phyloP scores from a whole-genome alignment of 208 protist species.

The Strigomonas galati region DNA sequence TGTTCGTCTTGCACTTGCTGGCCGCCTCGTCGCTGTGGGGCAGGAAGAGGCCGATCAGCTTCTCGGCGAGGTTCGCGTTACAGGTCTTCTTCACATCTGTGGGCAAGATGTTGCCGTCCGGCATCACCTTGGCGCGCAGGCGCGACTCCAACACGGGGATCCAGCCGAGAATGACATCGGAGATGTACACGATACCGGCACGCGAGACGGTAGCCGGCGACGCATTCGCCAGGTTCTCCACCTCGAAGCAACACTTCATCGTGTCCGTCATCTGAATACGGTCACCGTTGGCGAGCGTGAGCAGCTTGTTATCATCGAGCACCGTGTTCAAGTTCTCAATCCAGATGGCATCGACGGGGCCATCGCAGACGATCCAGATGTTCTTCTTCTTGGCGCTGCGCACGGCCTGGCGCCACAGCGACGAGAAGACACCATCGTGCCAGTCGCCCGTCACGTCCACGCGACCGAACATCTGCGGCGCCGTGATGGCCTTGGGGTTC shows the following conservation, averaged over 20 bases:
- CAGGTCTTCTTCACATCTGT: constrained; percentile 73
- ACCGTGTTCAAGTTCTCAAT: constrained; percentile 99
- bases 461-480: constrained; percentile 95
- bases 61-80: constrained; percentile 72
- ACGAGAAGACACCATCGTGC: constrained; percentile 95
- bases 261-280: constrained; percentile 96
- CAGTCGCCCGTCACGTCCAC: constrained; percentile 95
- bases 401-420: constrained; percentile 88
- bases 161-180: constrained; percentile 95
- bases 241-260: constrained; percentile 97
- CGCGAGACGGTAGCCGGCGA: constrained; percentile 99
- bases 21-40: constrained; percentile 43
- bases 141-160: constrained; percentile 82
- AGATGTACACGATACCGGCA: constrained; percentile 97
- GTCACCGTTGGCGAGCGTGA: constrained; percentile 98
- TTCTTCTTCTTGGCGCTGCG: constrained; percentile 89
- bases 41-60: constrained; percentile 76
- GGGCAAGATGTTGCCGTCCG: constrained; percentile 78
- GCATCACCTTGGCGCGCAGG: constrained; percentile 58
- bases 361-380: constrained; percentile 97
- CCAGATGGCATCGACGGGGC: constrained; percentile 98
- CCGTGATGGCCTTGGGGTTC: constrained; percentile 96
- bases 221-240: constrained; percentile 98
- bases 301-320: constrained; percentile 98
- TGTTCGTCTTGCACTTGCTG: constrained; percentile 41